Percentiles rank a stretch among this genome's conserved stretches.
These are phyloP conservation scores for Vitis hybrid DNA, from an alignment of 177 flowering plant species.

Conservation along the genomic window DNA sequence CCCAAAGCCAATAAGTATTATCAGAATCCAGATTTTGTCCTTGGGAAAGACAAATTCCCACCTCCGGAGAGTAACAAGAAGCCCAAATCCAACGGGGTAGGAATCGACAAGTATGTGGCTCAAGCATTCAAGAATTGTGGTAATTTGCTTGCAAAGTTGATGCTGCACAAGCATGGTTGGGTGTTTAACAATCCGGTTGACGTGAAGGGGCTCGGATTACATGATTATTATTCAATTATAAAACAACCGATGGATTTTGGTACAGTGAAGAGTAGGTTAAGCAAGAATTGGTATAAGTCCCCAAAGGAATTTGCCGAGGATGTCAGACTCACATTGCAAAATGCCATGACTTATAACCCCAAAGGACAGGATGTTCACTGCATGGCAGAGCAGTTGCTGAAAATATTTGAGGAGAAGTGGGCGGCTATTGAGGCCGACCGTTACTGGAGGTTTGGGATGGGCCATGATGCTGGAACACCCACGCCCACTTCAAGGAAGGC, in stretches of 20 bases:
- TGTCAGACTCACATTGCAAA: conserved; percentile 80
- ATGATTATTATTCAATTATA: conserved; percentile 71
- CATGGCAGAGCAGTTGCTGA: conserved; percentile 59
- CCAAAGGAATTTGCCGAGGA: conserved; percentile 88
- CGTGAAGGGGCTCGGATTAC: conserved; percentile 59
- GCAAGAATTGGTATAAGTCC: conserved; percentile 69
- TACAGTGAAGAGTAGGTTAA: conserved; percentile 65
- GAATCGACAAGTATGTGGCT: conserved; percentile 29
- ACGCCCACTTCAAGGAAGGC: conserved; percentile 37
- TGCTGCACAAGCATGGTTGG: conserved; percentile 86
- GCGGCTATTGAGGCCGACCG: conserved; percentile 37
- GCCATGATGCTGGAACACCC: conserved; percentile 26
- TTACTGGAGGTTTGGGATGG: conserved; percentile 26
- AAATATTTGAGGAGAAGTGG: conserved; percentile 74
- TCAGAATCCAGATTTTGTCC: conserved; percentile 49
- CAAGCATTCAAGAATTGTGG: conserved; percentile 51
- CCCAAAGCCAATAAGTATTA: conserved; percentile 57
- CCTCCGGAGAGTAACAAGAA: conserved; percentile 53
- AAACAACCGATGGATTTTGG: conserved; percentile 97
- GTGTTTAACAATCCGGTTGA: conserved; percentile 85
- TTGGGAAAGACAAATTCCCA: conserved; percentile 59
- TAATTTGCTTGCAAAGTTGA: conserved; percentile 52
- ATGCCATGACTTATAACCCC: conserved; percentile 93
- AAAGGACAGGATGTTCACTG: conserved; percentile 61
- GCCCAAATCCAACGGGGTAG: conserved; percentile 41